Evolutionary conservation across 2,329 filamentous ascomycete genomes (phyloP).

Genomic region (Colletotrichum brevisporum): DNA sequence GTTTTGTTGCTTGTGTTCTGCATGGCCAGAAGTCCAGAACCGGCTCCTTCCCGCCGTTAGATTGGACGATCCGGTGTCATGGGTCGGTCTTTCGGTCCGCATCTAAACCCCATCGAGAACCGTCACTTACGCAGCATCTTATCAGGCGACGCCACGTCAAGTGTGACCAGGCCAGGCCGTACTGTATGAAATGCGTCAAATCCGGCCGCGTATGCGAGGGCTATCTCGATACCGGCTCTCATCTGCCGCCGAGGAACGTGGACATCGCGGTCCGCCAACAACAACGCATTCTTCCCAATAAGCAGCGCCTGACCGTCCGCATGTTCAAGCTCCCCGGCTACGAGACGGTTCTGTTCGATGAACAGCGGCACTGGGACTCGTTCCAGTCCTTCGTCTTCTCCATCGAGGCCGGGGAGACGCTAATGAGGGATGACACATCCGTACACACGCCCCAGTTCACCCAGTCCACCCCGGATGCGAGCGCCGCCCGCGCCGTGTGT

Average conservation of each 20-base stretch:
- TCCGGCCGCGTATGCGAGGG: constrained; percentile 25
- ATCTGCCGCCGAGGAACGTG: neutral
- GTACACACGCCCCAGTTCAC: constrained; percentile 20
- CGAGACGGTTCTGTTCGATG: constrained; percentile 23
- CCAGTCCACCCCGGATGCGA: neutral
- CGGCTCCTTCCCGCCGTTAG: neutral
- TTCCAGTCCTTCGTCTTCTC: constrained; percentile 26
- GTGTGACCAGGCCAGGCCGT: constrained; percentile 59
- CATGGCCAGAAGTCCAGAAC: neutral
- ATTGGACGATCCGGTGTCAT: neutral
- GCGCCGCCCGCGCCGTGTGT: constrained; percentile 29
- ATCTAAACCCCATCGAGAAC: neutral
- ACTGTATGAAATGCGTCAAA: constrained; percentile 53
- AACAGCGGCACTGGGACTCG: constrained; percentile 32
- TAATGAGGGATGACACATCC: constrained; percentile 8
- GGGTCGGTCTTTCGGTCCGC: no score
- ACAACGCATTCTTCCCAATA: neutral
- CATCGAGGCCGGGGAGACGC: constrained; percentile 21
- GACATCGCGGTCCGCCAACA: neutral
- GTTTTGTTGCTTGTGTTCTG: no score
- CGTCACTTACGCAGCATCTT: constrained; percentile 4
- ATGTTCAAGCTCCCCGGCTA: constrained; percentile 15
- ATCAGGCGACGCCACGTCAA: constrained; percentile 54
- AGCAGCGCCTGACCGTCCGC: neutral
- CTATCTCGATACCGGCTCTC: constrained; percentile 9